Evolutionary conservation across 2,329 filamentous ascomycete species (phyloP).

Genomic region (Talaromyces sp.): DNA sequence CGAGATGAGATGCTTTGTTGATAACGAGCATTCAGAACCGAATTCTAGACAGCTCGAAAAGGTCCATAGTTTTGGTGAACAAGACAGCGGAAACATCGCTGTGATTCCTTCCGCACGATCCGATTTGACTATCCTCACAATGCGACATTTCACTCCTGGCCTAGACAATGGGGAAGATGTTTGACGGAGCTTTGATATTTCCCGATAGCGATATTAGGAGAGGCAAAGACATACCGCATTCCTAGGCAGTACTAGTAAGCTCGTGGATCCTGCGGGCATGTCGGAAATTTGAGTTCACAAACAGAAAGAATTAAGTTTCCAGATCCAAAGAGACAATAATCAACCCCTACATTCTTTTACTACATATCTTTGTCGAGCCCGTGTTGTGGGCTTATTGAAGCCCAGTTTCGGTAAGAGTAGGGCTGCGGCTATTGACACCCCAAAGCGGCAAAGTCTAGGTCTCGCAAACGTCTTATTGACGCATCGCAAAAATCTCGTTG

Average conservation of each 20-base stretch:
- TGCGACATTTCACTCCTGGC: not conserved
- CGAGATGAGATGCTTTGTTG: not conserved
- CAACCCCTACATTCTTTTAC: not conserved
- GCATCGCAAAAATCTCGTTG: not conserved
- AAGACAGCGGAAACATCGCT: not conserved
- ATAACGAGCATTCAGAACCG: not conserved
- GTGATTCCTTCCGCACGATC: not conserved
- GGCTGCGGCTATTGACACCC: constrained; percentile 9
- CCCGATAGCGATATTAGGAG: not conserved
- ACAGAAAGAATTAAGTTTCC: not conserved
- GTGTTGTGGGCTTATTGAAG: not conserved
- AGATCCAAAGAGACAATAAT: not conserved
- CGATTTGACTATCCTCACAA: not conserved
- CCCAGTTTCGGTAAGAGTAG: not conserved
- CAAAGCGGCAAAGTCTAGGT: constrained; percentile 6
- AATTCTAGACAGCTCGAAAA: not conserved
- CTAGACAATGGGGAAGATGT: not conserved
- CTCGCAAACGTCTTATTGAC: not conserved
- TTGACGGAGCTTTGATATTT: not conserved
- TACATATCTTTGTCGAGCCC: not conserved
- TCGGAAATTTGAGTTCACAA: not conserved
- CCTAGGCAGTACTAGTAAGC: not conserved
- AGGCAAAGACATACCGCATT: not conserved
- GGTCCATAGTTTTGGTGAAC: not conserved
- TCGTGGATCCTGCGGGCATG: not conserved